Evolutionary conservation across 2,329 filamentous ascomycete species (phyloP).

Genomic region (Cyphellophora europaea): DNA sequence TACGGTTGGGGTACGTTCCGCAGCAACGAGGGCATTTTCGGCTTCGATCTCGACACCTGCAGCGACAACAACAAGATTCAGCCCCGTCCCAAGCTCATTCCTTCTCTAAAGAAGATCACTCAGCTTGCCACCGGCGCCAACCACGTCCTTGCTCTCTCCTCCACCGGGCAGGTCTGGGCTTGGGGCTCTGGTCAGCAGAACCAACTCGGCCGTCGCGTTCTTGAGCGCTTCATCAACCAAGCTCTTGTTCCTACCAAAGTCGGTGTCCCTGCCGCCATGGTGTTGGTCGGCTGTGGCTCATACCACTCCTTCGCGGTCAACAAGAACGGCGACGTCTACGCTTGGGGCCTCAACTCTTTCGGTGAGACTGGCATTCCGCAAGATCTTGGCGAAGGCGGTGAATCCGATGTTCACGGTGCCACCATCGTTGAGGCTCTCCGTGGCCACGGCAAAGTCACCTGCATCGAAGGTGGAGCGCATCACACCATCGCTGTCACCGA

Average conservation of each 20-base stretch:
- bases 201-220: slow-evolving; percentile 53
- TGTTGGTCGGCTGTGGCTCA: slow-evolving; percentile 58
- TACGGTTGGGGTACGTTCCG: slow-evolving; percentile 82
- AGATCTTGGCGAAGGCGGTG: slow-evolving; percentile 44
- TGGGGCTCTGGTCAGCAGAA: slow-evolving; percentile 68
- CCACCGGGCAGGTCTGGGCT: slow-evolving; percentile 54
- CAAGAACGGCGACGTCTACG: slow-evolving; percentile 57
- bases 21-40: slow-evolving; percentile 50
- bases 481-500: slow-evolving; percentile 56
- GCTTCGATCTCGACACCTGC: slow-evolving; percentile 30
- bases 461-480: slow-evolving; percentile 64
- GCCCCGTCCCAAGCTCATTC: slow-evolving; percentile 32
- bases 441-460: slow-evolving; percentile 45
- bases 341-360: slow-evolving; percentile 83
- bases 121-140: slow-evolving; percentile 59
- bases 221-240: slow-evolving; percentile 46
- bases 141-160: slow-evolving; percentile 60
- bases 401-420: slow-evolving; percentile 64
- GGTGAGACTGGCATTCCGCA: slow-evolving; percentile 60
- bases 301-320: slow-evolving; percentile 75
- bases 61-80: slow-evolving; percentile 30
- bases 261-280: slow-evolving; percentile 42
- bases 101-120: slow-evolving; percentile 54
- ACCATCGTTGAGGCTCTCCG: slow-evolving; percentile 56
- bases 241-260: slow-evolving; percentile 43